Evolutionary conservation across 2,329 filamentous ascomycete species (phyloP).

Genomic region (Claviceps cyperi): DNA sequence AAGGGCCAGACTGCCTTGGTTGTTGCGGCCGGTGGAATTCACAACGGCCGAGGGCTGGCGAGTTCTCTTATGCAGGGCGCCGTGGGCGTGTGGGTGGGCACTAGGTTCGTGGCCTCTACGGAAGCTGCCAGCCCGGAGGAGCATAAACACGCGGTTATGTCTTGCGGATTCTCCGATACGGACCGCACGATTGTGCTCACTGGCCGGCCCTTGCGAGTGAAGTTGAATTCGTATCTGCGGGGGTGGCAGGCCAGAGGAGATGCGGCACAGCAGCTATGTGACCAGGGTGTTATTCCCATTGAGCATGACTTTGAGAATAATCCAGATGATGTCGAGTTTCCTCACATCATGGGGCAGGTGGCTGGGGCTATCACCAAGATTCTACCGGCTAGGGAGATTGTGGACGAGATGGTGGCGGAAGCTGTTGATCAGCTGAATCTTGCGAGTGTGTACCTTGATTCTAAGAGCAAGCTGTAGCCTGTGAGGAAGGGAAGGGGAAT

Average conservation of each 20-base stretch:
- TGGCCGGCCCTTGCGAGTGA: conserved; percentile 67
- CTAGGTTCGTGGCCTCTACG: conserved; percentile 69
- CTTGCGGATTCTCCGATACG: conserved; percentile 67
- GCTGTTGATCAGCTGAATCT: conserved; percentile 53
- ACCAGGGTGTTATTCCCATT: conserved; percentile 65
- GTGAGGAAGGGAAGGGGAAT: background rate
- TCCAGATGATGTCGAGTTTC: conserved; percentile 61
- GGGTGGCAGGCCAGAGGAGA: conserved; percentile 66
- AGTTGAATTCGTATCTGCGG: conserved; percentile 70
- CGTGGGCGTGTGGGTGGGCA: conserved; percentile 84
- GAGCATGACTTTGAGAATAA: conserved; percentile 71
- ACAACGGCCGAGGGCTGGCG: conserved; percentile 68
- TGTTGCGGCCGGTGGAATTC: conserved; percentile 78
- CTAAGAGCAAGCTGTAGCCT: background rate
- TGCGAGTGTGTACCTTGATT: conserved; percentile 43
- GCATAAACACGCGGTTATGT: conserved; percentile 75
- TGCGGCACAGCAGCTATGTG: conserved; percentile 62
- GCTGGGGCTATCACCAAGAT: conserved; percentile 63
- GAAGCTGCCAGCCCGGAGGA: conserved; percentile 69
- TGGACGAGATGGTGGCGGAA: conserved; percentile 78
- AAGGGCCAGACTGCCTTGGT: conserved; percentile 61
- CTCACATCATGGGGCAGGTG: conserved; percentile 90
- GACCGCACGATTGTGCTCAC: conserved; percentile 68
- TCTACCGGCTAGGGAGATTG: conserved; percentile 69
- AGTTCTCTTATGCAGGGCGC: conserved; percentile 78